Base-by-base conservation (phyloP, 805 yeast genomes). In the Komagataella ulmi region DNA sequence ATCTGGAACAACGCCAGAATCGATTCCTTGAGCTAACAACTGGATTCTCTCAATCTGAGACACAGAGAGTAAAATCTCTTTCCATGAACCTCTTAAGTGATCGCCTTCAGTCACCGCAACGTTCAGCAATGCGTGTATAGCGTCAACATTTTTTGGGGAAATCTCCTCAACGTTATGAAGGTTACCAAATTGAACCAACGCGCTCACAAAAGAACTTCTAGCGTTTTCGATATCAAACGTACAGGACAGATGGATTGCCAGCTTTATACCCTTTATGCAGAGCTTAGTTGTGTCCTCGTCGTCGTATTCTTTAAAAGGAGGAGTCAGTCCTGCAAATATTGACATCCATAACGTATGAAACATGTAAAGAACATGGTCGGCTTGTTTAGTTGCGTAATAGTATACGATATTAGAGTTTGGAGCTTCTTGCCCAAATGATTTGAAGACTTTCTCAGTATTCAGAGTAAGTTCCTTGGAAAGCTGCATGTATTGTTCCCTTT, bases 321-420 rank as follows among this genome's bases (percentile, higher is more conserved):
- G 91, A 0, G 97, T 89, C 49, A 93, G 73, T 0, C 95, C 97
- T 6, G 98, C 98, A 57, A 93, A 73, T 49, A 93, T 79, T 0
- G 97, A 88, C 97, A 95, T 90, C 99, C 99, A 93, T 47, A 86
- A 70, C 17, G 88, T 88, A 59, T 91, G 97, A 68, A 93, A 91
- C 62, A 95, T 87, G 1, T 97, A 90, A 62, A 79, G 84, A 14
- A 91, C 96, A 63, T 91, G 97, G 58, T 88, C 95, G 14, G 86
- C 79, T 60, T 86, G 91, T 43, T 56, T 58, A 1, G 89, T 79
- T 0, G 97, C 97, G 17, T 83, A 79, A 65, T 88, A 87, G 62
- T 82, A 90, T 0, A 79, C 74, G 17, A 66, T 68, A 30, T 71
- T 69, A 19, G 72, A 67, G 47, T 72, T 75, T 50, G 66, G 70